Percentiles rank a stretch among this genome's conserved stretches.
phyloP scores from a whole-genome alignment of 2,329 filamentous ascomycete genomes.

The Ceratocystis diversiconidia region DNA sequence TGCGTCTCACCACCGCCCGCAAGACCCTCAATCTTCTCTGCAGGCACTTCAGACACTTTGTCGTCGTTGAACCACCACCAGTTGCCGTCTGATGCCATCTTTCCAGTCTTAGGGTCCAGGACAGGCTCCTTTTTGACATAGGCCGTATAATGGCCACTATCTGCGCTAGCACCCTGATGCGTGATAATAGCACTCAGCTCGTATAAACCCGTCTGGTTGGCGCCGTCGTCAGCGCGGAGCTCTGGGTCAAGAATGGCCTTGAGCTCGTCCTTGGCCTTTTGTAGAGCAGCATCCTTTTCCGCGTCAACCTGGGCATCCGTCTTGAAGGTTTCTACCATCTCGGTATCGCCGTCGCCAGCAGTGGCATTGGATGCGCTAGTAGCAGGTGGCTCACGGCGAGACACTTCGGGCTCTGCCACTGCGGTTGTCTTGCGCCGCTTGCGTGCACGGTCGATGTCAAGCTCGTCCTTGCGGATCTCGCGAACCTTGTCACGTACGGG shows the following conservation, averaged over 20 bases:
- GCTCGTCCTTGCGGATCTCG: conserved; percentile 85
- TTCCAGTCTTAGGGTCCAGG: conserved; percentile 61
- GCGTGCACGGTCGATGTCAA: conserved; percentile 78
- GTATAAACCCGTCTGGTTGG: conserved; percentile 89
- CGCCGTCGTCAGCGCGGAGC: conserved; percentile 60
- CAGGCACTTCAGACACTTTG: conserved; percentile 80
- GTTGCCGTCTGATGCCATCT: conserved; percentile 73
- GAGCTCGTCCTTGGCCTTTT: conserved; percentile 77
- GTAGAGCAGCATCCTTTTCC: conserved; percentile 61
- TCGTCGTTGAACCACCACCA: conserved; percentile 99
- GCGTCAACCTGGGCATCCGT: conserved; percentile 86
- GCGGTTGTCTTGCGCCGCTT: conserved; percentile 68
- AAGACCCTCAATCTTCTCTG: conserved; percentile 80
- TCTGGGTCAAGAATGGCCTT: conserved; percentile 61
- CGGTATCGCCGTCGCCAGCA: conserved; percentile 56
- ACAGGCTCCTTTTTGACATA: conserved; percentile 84
- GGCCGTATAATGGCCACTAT: conserved; percentile 94
- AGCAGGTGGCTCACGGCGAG: conserved; percentile 29
- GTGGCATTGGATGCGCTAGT: conserved; percentile 27
- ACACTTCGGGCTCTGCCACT: conserved; percentile 33
- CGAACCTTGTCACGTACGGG: conserved; percentile 95
- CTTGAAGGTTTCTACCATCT: conserved; percentile 69
- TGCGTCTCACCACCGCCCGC: conserved; percentile 81
- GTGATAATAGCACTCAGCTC: conserved; percentile 89
- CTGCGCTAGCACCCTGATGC: conserved; percentile 89